Evolutionary conservation across 2,329 filamentous ascomycete genomes (phyloP).

Genomic region (Clarireedia paspali): DNA sequence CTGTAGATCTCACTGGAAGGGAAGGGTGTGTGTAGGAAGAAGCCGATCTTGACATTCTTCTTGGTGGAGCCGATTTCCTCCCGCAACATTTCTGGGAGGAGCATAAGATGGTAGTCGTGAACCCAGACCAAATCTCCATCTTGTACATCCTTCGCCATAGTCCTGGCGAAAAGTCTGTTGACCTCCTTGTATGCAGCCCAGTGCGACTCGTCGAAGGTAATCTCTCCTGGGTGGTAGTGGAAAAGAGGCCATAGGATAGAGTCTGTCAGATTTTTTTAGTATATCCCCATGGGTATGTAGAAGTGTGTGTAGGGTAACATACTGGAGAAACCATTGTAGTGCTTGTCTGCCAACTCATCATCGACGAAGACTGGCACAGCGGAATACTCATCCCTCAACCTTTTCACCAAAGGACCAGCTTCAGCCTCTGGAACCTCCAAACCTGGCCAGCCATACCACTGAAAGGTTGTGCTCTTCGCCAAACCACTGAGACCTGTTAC

Average conservation of each 20-base stretch:
- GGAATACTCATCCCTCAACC: slow-evolving; percentile 78
- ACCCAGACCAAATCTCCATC: slow-evolving; percentile 97
- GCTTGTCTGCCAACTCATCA: slow-evolving; percentile 85
- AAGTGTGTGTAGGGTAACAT: slow-evolving; percentile 30
- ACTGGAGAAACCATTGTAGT: slow-evolving; percentile 99
- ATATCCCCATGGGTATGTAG: background rate
- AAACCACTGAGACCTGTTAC: slow-evolving; percentile 90
- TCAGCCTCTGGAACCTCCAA: slow-evolving; percentile 85
- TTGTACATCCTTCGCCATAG: slow-evolving; percentile 77
- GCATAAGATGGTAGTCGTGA: slow-evolving; percentile 97
- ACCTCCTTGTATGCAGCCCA: slow-evolving; percentile 93
- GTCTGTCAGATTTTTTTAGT: slow-evolving; percentile 44
- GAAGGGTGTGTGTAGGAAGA: slow-evolving; percentile 97
- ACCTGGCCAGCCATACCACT: slow-evolving; percentile 98
- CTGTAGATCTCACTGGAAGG: slow-evolving; percentile 95
- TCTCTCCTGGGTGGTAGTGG: slow-evolving; percentile 97
- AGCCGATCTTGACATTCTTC: slow-evolving; percentile 94
- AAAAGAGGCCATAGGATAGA: slow-evolving; percentile 98
- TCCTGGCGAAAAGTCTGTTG: slow-evolving; percentile 85
- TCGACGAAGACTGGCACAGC: slow-evolving; percentile 90
- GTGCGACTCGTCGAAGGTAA: slow-evolving; percentile 91
- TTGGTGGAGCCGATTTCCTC: slow-evolving; percentile 74
- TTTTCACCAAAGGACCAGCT: slow-evolving; percentile 62
- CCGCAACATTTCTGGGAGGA: slow-evolving; percentile 89
- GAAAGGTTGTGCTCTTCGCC: slow-evolving; percentile 86